Evolutionary conservation across 2,329 filamentous ascomycete genomes (phyloP).

Genomic region (Alternaria incomplexa): DNA sequence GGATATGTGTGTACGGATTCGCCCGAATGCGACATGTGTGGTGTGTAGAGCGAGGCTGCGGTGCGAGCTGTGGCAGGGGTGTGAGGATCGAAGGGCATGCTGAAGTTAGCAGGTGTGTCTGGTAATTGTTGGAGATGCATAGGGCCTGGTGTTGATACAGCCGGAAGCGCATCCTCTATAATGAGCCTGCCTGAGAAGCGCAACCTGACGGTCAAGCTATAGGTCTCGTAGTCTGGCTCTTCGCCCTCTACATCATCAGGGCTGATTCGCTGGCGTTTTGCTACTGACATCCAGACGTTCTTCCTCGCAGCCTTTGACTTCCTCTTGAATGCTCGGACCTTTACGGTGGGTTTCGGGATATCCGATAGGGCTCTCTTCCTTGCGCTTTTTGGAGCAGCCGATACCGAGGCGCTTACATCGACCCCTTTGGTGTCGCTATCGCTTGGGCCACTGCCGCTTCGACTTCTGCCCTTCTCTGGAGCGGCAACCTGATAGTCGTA

Average conservation of each 20-base stretch:
- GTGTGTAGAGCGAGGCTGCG: background rate
- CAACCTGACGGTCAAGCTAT: slow-evolving; percentile 13
- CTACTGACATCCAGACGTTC: slow-evolving; percentile 5
- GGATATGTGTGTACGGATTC: background rate
- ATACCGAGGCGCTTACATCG: background rate
- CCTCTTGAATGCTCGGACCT: background rate
- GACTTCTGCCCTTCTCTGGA: background rate
- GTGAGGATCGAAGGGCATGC: background rate
- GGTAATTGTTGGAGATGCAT: background rate
- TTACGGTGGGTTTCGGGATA: background rate
- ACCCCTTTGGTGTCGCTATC: background rate
- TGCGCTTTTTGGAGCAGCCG: background rate
- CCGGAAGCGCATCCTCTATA: background rate
- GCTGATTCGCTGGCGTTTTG: background rate
- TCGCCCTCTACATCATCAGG: background rate
- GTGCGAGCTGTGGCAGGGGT: background rate
- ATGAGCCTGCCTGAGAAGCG: slow-evolving; percentile 15
- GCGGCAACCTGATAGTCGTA: slow-evolving; percentile 7
- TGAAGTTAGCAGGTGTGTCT: background rate
- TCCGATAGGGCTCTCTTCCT: background rate
- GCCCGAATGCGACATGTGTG: background rate
- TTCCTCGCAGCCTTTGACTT: background rate
- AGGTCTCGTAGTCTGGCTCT: background rate
- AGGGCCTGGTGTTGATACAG: background rate
- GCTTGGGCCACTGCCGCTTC: background rate